A percentile compares a stretch with the other conserved stretches of the same genome.
phyloP scores from a whole-genome alignment of 225 moss, liverwort and hornwort genomes.

The Neckera pumila region DNA sequence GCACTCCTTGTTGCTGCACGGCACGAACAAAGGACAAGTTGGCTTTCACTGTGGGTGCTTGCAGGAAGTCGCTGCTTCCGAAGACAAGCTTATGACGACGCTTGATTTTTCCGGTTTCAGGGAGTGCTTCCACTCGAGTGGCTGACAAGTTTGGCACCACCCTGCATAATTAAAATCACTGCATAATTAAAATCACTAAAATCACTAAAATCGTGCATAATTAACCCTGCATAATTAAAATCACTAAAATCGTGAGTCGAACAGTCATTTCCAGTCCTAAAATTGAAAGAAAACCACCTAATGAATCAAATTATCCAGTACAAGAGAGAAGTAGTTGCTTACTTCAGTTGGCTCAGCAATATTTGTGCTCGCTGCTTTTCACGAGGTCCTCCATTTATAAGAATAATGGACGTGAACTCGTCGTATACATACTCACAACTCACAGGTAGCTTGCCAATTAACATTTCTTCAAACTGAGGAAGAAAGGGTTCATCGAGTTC shows the following conservation, averaged over 20 bases:
- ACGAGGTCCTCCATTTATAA: slow-evolving; percentile 47
- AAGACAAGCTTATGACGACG: slow-evolving; percentile 82
- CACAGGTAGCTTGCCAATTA: slow-evolving; percentile 35
- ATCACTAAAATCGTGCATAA: no score
- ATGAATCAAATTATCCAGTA: not conserved
- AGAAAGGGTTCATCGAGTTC: slow-evolving; percentile 55
- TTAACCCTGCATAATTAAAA: slow-evolving; percentile 36
- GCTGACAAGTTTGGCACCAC: slow-evolving; percentile 59
- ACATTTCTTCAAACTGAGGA: slow-evolving; percentile 36
- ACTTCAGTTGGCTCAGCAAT: slow-evolving; percentile 60
- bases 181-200: no score
- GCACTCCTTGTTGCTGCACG: slow-evolving; percentile 64
- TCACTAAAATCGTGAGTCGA: not conserved
- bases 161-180: slow-evolving; percentile 14
- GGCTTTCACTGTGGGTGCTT: slow-evolving; percentile 74
- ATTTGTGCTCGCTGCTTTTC: slow-evolving; percentile 60
- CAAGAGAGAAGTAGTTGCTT: not conserved
- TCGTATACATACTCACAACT: slow-evolving; percentile 64
- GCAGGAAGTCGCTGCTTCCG: slow-evolving; percentile 69
- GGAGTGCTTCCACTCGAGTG: slow-evolving; percentile 61
- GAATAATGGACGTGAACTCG: slow-evolving; percentile 64
- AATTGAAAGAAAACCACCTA: not conserved
- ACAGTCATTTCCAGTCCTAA: not conserved
- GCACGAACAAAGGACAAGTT: slow-evolving; percentile 90
- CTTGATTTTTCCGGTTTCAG: slow-evolving; percentile 69